Base-by-base conservation (phyloP, 805 yeast genomes). In the Hermanozyma aechmeae region DNA sequence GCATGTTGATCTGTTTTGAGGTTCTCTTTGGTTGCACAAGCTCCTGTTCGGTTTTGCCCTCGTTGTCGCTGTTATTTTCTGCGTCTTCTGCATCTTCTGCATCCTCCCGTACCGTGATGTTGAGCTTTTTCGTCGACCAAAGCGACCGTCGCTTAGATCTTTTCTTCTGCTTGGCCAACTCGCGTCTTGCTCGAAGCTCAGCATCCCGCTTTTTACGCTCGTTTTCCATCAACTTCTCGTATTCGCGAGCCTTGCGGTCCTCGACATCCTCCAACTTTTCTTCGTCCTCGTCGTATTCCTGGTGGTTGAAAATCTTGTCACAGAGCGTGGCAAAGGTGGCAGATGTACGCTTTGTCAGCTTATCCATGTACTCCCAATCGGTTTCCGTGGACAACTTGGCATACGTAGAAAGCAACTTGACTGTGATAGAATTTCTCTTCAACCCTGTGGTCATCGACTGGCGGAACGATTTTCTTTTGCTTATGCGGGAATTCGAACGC, bases 311-410 rank as follows among this genome's bases (percentile, higher is more conserved):
- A 33, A 80, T 73, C 51, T 73, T 76, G 55, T 80, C 89, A 60
- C 85, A 78, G 24, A 80, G 58, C 2, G 80, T 70, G 9, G 86
- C 92, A 60, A 80, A 80, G 37, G 80, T 81, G 11, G 83, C 76
- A 21, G 83, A 75, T 2, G 87, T 78, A 52, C 92, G 66, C 53
- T 72, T 78, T 5, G 85, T 76, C 48, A 76, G 83, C 43, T 71
- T 74, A 43, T 78, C 82, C 52, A 79, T 70, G 42, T 71, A 71
- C 42, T 75, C 80, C 75, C 83, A 73, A 35, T 74, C 80, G 24
- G 69, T 64, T 33, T 75, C 79, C 26, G 66, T 66, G 3, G 83
- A 67, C 35, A 80, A 56, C 46, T 75, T 78, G 19, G 89, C 84
- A 51, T 80, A 80, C 0, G 85, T 75, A 1, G 85, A 70, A 34